Evolutionary conservation across 345 rosid species (phyloP).

Genomic region (Excoecaria agallocha): DNA sequence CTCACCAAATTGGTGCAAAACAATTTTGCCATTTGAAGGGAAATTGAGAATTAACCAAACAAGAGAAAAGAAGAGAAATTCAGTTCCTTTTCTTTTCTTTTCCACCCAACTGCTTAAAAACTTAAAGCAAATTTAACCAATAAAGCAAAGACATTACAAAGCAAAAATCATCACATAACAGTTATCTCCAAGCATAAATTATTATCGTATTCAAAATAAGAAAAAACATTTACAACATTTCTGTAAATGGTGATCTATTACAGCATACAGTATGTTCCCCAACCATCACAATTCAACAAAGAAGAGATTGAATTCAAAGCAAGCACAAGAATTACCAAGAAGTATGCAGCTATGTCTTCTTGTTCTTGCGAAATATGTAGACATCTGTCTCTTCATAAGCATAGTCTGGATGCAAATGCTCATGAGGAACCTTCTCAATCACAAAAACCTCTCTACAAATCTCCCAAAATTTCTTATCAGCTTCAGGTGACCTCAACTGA

Average conservation of each 20-base stretch:
- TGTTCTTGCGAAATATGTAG: slow-evolving; percentile 60
- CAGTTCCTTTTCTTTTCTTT: no score
- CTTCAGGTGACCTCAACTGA: slow-evolving; percentile 86
- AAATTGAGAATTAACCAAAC: no score
- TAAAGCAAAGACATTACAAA: not conserved
- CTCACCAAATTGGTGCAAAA: no score
- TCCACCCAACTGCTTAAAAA: no score
- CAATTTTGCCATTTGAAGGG: no score
- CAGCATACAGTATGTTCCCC: not conserved
- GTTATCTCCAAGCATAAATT: not conserved
- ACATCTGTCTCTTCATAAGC: slow-evolving; percentile 81
- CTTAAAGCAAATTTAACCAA: not conserved
- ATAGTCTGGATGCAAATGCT: slow-evolving; percentile 78
- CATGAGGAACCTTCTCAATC: slow-evolving; percentile 77
- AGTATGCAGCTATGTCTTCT: slow-evolving; percentile 23
- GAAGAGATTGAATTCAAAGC: not conserved
- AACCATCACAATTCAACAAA: not conserved
- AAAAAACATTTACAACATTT: not conserved
- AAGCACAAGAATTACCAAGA: slow-evolving; percentile 3
- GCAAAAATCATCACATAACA: not conserved
- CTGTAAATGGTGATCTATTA: no score
- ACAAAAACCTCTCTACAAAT: slow-evolving; percentile 52
- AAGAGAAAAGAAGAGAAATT: no score
- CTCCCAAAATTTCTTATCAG: slow-evolving; percentile 82
- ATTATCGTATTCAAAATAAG: not conserved